Evolutionary conservation across 371 early-diverging fungal species (phyloP).

Genomic region (Syncephalis plumigaleata): DNA sequence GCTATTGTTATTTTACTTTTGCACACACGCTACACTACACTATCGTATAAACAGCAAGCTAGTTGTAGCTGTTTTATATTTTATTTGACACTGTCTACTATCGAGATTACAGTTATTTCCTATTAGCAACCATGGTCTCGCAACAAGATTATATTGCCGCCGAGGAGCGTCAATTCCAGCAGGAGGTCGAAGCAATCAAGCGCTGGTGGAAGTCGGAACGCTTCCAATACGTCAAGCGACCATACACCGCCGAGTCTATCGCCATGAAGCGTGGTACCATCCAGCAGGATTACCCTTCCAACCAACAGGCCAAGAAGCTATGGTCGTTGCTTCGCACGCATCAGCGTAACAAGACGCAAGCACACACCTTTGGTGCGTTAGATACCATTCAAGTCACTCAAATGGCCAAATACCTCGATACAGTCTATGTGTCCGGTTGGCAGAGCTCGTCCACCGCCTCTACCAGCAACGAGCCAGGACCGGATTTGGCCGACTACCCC

Average conservation of each 20-base stretch:
- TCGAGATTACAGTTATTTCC: no score
- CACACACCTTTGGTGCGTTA: conserved; percentile 88
- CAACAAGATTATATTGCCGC: background rate
- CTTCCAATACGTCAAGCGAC: conserved; percentile 70
- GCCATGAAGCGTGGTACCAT: conserved; percentile 82
- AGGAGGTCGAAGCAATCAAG: conserved; percentile 67
- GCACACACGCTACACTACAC: no score
- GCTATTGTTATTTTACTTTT: no score
- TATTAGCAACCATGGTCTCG: no score
- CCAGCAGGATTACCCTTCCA: conserved; percentile 54
- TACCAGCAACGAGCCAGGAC: conserved; percentile 94
- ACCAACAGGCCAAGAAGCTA: conserved; percentile 83
- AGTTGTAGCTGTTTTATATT: no score
- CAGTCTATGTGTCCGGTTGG: conserved; percentile 97
- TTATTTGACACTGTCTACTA: no score
- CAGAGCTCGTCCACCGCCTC: conserved; percentile 96
- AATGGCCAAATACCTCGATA: conserved; percentile 95
- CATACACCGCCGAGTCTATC: conserved; percentile 82
- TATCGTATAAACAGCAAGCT: no score
- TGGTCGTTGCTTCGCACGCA: conserved; percentile 70
- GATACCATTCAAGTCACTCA: conserved; percentile 92
- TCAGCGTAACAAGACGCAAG: conserved; percentile 56
- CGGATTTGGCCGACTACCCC: conserved; percentile 97
- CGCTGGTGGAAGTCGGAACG: conserved; percentile 78
- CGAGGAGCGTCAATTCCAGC: conserved; percentile 25